Evolutionary conservation across 2,329 filamentous ascomycete genomes (phyloP), one percentile per base, ranked within the genome.

Genomic region (Aureobasidium sp.): DNA sequence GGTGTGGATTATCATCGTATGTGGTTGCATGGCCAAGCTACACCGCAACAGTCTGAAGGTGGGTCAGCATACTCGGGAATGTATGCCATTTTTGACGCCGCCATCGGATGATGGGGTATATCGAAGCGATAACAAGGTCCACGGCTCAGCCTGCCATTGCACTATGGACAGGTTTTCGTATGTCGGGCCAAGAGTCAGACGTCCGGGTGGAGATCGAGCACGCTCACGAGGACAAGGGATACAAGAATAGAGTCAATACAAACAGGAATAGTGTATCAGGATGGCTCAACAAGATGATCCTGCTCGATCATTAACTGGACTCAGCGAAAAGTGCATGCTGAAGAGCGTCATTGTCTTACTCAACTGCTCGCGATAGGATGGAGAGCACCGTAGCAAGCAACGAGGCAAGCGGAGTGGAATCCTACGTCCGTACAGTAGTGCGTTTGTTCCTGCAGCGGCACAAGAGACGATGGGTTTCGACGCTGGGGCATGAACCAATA

Each of bases 81-180:
- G 63, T 75, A 68, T 66, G 73, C 74, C 12, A 71, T 71, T 32
- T 73, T 75, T 51, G 73, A 75, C 66, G 73, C 74, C 29, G 67
- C 65, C 9, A 64, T 63, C 9, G 67, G 67, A 27, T 67, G 59
- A 62, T 47, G 36, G 20, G 27, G 48, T 51, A 32, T 61, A 23
- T n/a, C 47, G n/a, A 27, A 27, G 39, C 55, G 42, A 59, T 10
- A n/a, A 37, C 20, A 39, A 48, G 13, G 7, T 6, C 46, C 26
- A 12, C 8, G 39, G 36, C 53, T 57, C 53, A 36, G 42, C 10
- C n/a, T 46, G 29, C 20, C 15, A 15, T 37, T 37, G 34, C 34
- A 57, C 53, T 17, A 29, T 44, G 53, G 17, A 26, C 53, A 26
- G 12, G n/a, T 36, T 57, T 41, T 27, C 39, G 39, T 42, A 55